Evolutionary conservation across 495 filamentous ascomycete species (phyloP).

Genomic region (Penicillium longicatenatum): DNA sequence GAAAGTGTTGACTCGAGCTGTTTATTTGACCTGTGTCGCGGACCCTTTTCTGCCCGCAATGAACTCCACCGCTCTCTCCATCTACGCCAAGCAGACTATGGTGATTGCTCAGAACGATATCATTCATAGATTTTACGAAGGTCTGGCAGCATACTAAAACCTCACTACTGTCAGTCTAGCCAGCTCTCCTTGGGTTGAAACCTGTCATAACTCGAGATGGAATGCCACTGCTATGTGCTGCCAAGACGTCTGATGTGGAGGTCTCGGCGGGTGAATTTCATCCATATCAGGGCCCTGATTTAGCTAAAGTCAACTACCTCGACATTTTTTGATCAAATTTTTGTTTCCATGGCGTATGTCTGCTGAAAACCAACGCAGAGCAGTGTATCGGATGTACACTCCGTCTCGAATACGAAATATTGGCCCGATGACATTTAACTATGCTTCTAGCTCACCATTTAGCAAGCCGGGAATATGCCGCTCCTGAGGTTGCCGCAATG

Average conservation of each 20-base stretch:
- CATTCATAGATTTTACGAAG: too few species aligned
- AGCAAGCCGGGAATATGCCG: slow-evolving; percentile 60
- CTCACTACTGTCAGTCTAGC: too few species aligned
- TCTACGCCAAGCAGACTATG: too few species aligned
- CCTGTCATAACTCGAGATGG: too few species aligned
- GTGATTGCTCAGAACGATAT: too few species aligned
- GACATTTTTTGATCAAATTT: slow-evolving; percentile 32
- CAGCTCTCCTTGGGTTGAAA: too few species aligned
- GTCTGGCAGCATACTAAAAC: too few species aligned
- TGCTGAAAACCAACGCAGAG: slow-evolving; percentile 51
- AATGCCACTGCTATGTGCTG: too few species aligned
- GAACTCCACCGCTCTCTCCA: slow-evolving; percentile 5
- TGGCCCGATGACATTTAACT: slow-evolving; percentile 51
- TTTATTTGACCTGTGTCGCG: neutral
- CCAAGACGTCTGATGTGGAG: too few species aligned
- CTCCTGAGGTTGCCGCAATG: slow-evolving; percentile 55
- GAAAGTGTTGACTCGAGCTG: neutral
- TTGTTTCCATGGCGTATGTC: slow-evolving; percentile 56
- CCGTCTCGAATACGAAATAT: slow-evolving; percentile 62
- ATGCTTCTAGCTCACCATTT: slow-evolving; percentile 54
- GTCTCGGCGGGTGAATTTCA: too few species aligned
- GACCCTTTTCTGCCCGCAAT: slow-evolving; percentile 13
- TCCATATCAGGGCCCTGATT: too few species aligned
- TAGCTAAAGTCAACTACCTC: too few species aligned
- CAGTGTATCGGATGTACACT: slow-evolving; percentile 52